Percentiles rank a stretch among this genome's conserved stretches.
These are phyloP conservation scores for Mortierella sp. DNA, from an alignment of 371 early-diverging fungal genomes.

Conservation along the genomic window DNA sequence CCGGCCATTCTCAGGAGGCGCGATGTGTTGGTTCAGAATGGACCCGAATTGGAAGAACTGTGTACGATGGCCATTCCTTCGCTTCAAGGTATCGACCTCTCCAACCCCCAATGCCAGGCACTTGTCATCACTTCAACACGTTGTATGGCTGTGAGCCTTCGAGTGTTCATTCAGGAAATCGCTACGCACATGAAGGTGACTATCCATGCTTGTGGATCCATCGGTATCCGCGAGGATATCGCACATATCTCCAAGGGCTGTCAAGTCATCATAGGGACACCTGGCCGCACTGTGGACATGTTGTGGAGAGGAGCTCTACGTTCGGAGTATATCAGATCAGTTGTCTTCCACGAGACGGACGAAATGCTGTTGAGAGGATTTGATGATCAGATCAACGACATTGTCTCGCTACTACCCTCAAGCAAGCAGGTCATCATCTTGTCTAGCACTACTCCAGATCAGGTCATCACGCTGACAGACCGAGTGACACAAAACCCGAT, in stretches of 20 bases:
- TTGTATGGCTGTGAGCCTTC: slow-evolving; percentile 85
- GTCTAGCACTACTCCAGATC: slow-evolving; percentile 89
- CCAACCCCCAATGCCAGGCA: slow-evolving; percentile 79
- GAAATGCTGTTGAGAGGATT: slow-evolving; percentile 93
- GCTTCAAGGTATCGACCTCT: slow-evolving; percentile 84
- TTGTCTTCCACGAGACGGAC: slow-evolving; percentile 96
- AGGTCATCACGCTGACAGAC: slow-evolving; percentile 86
- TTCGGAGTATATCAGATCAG: slow-evolving; percentile 80
- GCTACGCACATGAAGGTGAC: slow-evolving; percentile 71
- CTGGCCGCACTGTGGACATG: slow-evolving; percentile 90
- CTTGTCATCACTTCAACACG: slow-evolving; percentile 88
- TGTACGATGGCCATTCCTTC: slow-evolving; percentile 92
- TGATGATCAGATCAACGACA: slow-evolving; percentile 88
- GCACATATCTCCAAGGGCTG: slow-evolving; percentile 62
- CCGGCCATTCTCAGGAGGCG: slow-evolving; percentile 80
- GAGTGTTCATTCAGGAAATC: slow-evolving; percentile 83
- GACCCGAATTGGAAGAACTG: slow-evolving; percentile 96
- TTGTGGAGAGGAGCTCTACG: slow-evolving; percentile 80
- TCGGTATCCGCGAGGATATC: slow-evolving; percentile 76
- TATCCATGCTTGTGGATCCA: slow-evolving; percentile 86
- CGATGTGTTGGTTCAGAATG: slow-evolving; percentile 93
- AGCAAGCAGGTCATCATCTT: slow-evolving; percentile 86
- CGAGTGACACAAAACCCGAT: slow-evolving; percentile 91
- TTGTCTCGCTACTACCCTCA: slow-evolving; percentile 84
- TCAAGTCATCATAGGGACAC: slow-evolving; percentile 28